Evolutionary conservation across 129 eudicot species (phyloP), one percentile per base, ranked within the genome.

Genomic region (Flaveria robusta): DNA sequence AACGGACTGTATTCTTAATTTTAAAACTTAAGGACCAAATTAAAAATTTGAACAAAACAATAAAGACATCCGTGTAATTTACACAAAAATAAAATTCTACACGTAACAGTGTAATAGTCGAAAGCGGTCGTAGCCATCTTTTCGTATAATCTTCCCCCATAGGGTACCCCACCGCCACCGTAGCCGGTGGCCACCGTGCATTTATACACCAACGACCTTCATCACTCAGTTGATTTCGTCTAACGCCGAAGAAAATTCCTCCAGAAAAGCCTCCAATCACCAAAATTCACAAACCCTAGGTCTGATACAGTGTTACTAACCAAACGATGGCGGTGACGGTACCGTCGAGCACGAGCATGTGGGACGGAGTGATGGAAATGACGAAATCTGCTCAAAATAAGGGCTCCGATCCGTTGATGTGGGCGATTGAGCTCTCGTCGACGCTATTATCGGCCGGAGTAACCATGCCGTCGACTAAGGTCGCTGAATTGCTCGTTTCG

Each of bases 341-440:
- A 20, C 72, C 82, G 63, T 81, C 69, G 73, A 83, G 73, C 41
- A 62, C 72, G 62, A 76, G 50, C 46, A 41, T 81, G 41, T 88
- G 92, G 94, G 97, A 85, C 47, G 85, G 84, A 10, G 86, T 88
- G 6, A 7, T 82, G 69, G 98, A 91, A 81, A 76, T 85, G 80
- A 93, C 93, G 0, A 93, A 88, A 82, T 72, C 81, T n/a, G 98
- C 93, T 56, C 96, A 90, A 68, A 86, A 43, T 29, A 85, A 73
- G 62, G 86, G 77, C 77, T 68, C 71, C 27, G 97, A 93, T 79
- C 93, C 97, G 23, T 79, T 85, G 74, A 72, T 77, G 46, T 93
- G 93, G 93, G 85, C 96, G 59, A 77, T 86, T 74, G 91, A 84
- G 78, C 86, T 93, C 5, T 81, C 88, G 0, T 83, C 96, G 1